Base-by-base conservation (phyloP, 306 rosid species). In the Ochetophila trinervis region DNA sequence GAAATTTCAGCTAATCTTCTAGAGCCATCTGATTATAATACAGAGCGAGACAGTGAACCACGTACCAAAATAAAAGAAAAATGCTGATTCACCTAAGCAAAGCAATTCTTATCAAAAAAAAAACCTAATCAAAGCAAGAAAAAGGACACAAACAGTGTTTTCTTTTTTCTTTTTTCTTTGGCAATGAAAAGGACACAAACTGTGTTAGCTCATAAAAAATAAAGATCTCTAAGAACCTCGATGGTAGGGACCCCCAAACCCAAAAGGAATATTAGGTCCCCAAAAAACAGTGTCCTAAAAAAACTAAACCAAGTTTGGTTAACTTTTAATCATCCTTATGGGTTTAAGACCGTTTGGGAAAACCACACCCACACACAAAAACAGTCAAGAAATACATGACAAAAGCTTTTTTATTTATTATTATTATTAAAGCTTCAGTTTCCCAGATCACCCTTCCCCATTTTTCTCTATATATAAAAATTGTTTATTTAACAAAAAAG, bases 281-380 rank as follows among this genome's bases (percentile, higher is more conserved):
- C 42, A 60, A 1, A 15, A 47, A 45, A 44, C 1, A 54, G 24
- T 5, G 21, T 17, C 21, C 18, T 1, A 17, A 50, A 22, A 13
- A 12, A 67, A 19, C 37, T 56, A 59, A 70, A 70, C 76, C 68
- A 62, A 15, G 72, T 66, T 65, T 62, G 77, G 81, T 82, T 73
- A 74, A 76, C 59, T 48, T 56, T 51, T 40, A 51, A 77, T 45
- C 80, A 69, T 50, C 76, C 73, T 49, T 72, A 8, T 65, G 81
- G 73, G 90, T 91, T 83, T 83, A 72, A 15, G 81, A 83, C 91
- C 97, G 97, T 91, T 86, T 65, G 80, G 71, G 35, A 50, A 56
- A 0, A 45, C 14, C 42, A 27, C 61, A 27, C n/a, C 1, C 30
- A 12, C 60, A 56, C 20, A 51, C 53, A 48, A 14, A 34, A 53